phyloP scores from a whole-genome alignment of 2,329 filamentous ascomycete genomes.

The Cercospora sesami region DNA sequence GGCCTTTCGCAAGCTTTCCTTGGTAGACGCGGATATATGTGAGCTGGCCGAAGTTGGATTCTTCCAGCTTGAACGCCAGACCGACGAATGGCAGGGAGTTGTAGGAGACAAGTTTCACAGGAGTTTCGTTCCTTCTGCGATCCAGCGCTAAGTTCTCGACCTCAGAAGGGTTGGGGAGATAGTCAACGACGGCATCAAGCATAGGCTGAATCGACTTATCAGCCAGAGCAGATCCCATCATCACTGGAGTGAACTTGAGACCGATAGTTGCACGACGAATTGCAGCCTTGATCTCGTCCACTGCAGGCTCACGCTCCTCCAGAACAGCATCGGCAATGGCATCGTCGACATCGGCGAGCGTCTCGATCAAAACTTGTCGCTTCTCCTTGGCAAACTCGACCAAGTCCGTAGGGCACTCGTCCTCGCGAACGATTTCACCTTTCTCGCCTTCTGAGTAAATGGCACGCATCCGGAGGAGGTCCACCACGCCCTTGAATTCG shows the following conservation, averaged over 20 bases:
- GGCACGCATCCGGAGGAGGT: constrained; percentile 87
- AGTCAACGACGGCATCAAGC: constrained; percentile 95
- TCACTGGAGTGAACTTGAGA: constrained; percentile 87
- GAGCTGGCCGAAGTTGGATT: constrained; percentile 96
- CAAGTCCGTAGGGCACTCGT: constrained; percentile 80
- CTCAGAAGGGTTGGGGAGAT: constrained; percentile 86
- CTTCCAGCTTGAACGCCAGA: constrained; percentile 96
- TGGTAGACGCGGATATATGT: constrained; percentile 99
- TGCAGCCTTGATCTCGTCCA: constrained; percentile 83
- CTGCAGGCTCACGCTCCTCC: constrained; percentile 77
- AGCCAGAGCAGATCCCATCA: constrained; percentile 94
- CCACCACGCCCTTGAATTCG: constrained; percentile 87
- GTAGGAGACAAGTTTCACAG: constrained; percentile 87
- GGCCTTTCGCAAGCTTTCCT: constrained; percentile 81
- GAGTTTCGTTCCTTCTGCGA: constrained; percentile 71
- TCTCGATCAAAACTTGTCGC: constrained; percentile 84
- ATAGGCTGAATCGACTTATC: constrained; percentile 96
- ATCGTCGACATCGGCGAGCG: constrained; percentile 94
- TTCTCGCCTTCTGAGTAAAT: constrained; percentile 84
- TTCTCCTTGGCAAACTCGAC: constrained; percentile 76
- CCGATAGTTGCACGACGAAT: constrained; percentile 87
- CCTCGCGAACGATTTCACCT: constrained; percentile 74
- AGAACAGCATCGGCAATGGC: constrained; percentile 95
- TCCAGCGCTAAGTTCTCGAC: constrained; percentile 89
- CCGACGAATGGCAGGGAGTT: constrained; percentile 92